Percentiles rank a stretch among this genome's conserved stretches.
phyloP scores from a whole-genome alignment of 768 basidiomycete species.

The Mycena haematopus region DNA sequence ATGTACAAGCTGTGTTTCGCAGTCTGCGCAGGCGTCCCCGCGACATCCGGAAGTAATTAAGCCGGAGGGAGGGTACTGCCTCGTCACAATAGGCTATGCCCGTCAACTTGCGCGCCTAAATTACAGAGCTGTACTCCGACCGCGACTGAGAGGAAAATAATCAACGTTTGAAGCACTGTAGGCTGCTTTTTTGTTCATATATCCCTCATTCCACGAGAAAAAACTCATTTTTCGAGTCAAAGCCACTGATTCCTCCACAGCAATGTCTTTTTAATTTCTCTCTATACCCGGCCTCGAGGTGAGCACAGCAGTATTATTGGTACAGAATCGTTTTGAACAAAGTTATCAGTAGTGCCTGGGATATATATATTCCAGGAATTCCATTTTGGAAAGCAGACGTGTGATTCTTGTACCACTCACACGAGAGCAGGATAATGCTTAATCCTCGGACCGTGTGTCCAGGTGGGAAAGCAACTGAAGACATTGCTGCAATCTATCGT shows the following conservation, averaged over 20 bases:
- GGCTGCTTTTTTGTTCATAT: no score
- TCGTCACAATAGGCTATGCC: conserved; percentile 4
- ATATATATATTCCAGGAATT: not conserved
- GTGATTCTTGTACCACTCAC: not conserved
- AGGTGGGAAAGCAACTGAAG: not conserved
- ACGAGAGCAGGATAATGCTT: not conserved
- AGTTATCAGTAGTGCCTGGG: not conserved
- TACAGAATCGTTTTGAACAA: not conserved
- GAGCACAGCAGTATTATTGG: not conserved
- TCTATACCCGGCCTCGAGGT: not conserved
- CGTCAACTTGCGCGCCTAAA: not conserved
- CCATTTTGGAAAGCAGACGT: no score
- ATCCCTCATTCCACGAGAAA: no score
- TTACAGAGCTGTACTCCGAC: not conserved
- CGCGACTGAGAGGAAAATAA: not conserved
- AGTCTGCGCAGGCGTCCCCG: not conserved
- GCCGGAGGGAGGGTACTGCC: not conserved
- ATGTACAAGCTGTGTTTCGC: not conserved
- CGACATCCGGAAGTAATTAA: conserved; percentile 1
- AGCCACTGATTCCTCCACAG: no score
- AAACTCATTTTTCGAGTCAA: no score
- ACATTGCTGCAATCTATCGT: not conserved
- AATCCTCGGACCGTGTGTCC: not conserved
- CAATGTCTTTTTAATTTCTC: not conserved
- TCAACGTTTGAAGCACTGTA: not conserved